phyloP scores from a whole-genome alignment of 805 yeast genomes.

The Metschnikowia bowlesiae region DNA sequence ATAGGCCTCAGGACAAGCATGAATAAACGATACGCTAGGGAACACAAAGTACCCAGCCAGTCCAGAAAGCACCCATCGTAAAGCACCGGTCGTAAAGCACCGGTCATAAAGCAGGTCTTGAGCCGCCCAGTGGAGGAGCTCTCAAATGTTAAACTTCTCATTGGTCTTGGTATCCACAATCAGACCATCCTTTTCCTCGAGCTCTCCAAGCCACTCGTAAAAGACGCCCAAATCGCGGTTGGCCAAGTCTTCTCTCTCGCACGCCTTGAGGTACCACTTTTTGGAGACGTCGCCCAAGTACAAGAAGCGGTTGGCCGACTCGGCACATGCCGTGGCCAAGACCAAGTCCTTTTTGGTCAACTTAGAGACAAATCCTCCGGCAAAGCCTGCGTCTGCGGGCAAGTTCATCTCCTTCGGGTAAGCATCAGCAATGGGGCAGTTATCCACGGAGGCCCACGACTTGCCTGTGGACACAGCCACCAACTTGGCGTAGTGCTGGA shows the following conservation, averaged over 20 bases:
- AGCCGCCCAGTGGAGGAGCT: too few relatives aligned
- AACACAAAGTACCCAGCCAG: too few relatives aligned
- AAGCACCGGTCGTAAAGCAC: too few relatives aligned
- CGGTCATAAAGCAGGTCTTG: background rate
- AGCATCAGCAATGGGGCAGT: constrained; percentile 50
- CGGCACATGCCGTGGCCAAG: constrained; percentile 38
- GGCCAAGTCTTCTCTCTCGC: constrained; percentile 38
- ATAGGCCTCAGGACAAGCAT: too few relatives aligned
- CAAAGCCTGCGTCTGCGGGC: constrained; percentile 43
- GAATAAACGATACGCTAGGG: too few relatives aligned
- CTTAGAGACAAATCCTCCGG: constrained; percentile 48
- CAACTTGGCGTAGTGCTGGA: constrained; percentile 43
- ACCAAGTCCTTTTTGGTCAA: constrained; percentile 43
- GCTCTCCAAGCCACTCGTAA: constrained; percentile 40
- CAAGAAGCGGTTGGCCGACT: constrained; percentile 30
- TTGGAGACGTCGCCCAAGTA: constrained; percentile 36
- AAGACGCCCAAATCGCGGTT: constrained; percentile 39
- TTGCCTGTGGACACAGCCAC: constrained; percentile 51
- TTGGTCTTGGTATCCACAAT: constrained; percentile 14
- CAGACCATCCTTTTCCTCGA: constrained; percentile 20
- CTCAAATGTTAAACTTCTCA: constrained; percentile 10
- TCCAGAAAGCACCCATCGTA: too few relatives aligned
- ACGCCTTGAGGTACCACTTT: constrained; percentile 41
- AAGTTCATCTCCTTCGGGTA: constrained; percentile 34
- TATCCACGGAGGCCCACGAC: constrained; percentile 52